phyloP scores from a whole-genome alignment of 495 filamentous ascomycete species.

The Jackrogersella multiformis region DNA sequence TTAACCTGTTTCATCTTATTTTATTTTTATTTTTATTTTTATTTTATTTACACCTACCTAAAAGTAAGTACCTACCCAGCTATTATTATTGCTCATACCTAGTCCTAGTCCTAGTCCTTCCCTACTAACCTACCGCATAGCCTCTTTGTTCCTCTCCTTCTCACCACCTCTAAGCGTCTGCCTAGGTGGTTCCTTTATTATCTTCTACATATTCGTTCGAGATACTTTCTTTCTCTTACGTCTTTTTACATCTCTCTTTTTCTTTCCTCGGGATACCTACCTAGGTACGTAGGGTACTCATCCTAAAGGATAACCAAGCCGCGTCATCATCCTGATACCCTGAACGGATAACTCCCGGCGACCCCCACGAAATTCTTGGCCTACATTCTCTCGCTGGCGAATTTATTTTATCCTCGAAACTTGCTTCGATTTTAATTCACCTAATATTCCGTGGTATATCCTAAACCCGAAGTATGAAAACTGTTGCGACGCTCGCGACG shows the following conservation, averaged over 20 bases:
- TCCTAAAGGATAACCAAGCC: constrained; percentile 10
- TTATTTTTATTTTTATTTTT: too few species aligned
- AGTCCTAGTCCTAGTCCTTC: neutral
- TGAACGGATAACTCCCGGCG: constrained; percentile 18
- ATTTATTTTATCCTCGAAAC: neutral
- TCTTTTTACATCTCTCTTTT: neutral
- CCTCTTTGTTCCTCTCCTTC: constrained; percentile 25
- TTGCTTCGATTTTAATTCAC: neutral
- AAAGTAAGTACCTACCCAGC: neutral
- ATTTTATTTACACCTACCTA: neutral
- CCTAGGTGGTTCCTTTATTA: neutral
- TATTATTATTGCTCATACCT: neutral
- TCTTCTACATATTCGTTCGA: neutral
- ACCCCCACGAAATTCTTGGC: constrained; percentile 28
- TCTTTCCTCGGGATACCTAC: neutral
- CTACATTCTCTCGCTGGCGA: constrained; percentile 3
- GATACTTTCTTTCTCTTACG: neutral
- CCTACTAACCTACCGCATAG: neutral
- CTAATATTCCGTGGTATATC: neutral
- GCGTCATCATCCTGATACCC: constrained; percentile 22
- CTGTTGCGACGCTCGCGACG: constrained; percentile 34
- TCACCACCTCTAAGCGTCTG: neutral
- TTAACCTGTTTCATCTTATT: constrained; percentile 11
- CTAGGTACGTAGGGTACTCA: too few species aligned
- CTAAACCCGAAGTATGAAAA: constrained; percentile 30